Evolutionary conservation across 257 asterid genomes (phyloP).

Genomic region (Cynanchum wilfordii): DNA sequence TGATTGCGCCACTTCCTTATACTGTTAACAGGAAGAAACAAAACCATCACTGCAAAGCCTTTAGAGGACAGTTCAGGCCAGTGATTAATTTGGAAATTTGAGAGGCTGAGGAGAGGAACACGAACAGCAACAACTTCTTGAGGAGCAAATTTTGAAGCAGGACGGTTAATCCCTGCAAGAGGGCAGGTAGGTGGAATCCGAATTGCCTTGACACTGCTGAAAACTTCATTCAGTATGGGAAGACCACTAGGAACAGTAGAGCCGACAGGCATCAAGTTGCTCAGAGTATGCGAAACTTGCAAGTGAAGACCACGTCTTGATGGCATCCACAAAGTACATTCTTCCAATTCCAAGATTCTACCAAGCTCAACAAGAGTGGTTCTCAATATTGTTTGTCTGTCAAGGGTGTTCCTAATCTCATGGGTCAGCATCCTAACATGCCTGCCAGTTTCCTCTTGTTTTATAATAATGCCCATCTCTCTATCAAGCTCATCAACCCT

Average conservation of each 20-base stretch:
- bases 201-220: constrained; percentile 49
- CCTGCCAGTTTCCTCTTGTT: constrained; percentile 72
- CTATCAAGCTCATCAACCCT: constrained; percentile 70
- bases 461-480: constrained; percentile 64
- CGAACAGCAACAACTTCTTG: constrained; percentile 72
- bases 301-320: constrained; percentile 49
- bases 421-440: constrained; percentile 81
- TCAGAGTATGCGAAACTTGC: constrained; percentile 57
- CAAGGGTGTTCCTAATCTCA: constrained; percentile 74
- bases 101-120: constrained; percentile 61
- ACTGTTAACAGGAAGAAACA: constrained; percentile 48
- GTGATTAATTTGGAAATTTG: constrained; percentile 51
- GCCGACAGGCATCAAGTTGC: constrained; percentile 51
- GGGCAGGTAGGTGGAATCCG: constrained; percentile 57
- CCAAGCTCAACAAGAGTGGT: constrained; percentile 79
- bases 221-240: constrained; percentile 48
- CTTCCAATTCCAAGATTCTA: constrained; percentile 59
- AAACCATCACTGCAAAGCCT: constrained; percentile 71
- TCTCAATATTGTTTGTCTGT: constrained; percentile 60
- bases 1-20: constrained; percentile 68
- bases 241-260: constrained; percentile 54
- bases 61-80: constrained; percentile 58
- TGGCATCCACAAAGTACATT: constrained; percentile 84
- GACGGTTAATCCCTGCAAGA: constrained; percentile 47
- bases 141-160: constrained; percentile 37